A percentile compares a stretch with the other conserved stretches of the same genome.
These are phyloP conservation scores for Apiospora phragmitis DNA, from an alignment of 2,329 filamentous ascomycete species.

Conservation along the genomic window DNA sequence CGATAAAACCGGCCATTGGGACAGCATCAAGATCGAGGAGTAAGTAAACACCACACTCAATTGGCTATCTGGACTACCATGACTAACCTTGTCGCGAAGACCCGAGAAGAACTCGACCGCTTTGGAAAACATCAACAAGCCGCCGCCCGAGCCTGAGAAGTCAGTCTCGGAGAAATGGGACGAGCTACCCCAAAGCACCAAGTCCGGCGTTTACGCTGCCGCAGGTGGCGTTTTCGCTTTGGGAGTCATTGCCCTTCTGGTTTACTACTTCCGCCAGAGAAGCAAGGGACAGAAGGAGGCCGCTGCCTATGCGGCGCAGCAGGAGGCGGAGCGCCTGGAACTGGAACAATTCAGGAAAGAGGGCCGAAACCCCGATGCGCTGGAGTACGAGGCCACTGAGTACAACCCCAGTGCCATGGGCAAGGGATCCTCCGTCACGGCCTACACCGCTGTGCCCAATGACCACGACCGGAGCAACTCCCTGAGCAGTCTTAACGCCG, in stretches of 20 bases:
- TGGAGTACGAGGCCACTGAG: conserved; percentile 38
- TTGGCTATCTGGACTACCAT: background rate
- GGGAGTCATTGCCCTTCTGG: conserved; percentile 36
- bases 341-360: conserved; percentile 49
- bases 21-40: conserved; percentile 61
- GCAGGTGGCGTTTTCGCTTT: conserved; percentile 44
- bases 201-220: conserved; percentile 53
- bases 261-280: conserved; percentile 58
- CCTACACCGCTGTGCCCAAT: conserved; percentile 34
- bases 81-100: conserved; percentile 20
- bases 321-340: conserved; percentile 50
- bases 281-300: conserved; percentile 53
- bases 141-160: conserved; percentile 31
- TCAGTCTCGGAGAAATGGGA: conserved; percentile 55
- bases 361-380: conserved; percentile 50
- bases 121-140: conserved; percentile 42
- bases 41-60: conserved; percentile 40
- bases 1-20: conserved; percentile 60
- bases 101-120: conserved; percentile 59
- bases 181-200: conserved; percentile 48
- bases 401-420: conserved; percentile 37
- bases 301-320: conserved; percentile 42
- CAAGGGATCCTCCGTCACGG: conserved; percentile 28
- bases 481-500: conserved; percentile 23
- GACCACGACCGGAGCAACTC: conserved; percentile 26